Evolutionary conservation across 176 grass and related monocot species (phyloP).

Genomic region (Carex cristatella): DNA sequence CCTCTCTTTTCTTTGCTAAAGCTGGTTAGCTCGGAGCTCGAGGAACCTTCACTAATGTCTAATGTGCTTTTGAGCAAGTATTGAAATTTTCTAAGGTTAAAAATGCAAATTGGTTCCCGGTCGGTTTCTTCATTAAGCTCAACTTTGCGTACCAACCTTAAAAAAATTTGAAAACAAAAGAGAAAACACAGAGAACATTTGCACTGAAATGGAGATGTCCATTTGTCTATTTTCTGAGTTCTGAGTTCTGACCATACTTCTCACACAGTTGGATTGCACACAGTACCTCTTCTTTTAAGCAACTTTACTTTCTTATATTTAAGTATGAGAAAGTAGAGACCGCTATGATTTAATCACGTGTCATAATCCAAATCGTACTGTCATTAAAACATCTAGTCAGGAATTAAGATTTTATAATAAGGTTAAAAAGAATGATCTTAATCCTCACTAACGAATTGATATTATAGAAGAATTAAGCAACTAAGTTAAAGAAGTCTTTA

Average conservation of each 20-base stretch:
- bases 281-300: not conserved
- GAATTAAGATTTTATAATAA: too few species aligned
- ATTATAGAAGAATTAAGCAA: too few species aligned
- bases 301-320: not conserved
- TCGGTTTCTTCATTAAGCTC: not conserved
- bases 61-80: not conserved
- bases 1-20: conserved; percentile 34
- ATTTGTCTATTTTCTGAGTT: not conserved
- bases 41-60: conserved; percentile 21
- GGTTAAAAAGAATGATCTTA: too few species aligned
- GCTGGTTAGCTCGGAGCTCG: conserved; percentile 48
- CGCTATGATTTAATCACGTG: not conserved
- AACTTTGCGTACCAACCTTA: not conserved
- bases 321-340: not conserved
- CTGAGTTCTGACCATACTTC: not conserved
- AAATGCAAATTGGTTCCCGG: not conserved
- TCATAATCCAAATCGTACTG: not conserved
- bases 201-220: not conserved
- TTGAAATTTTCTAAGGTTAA: conserved; percentile 1
- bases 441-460: too few species aligned
- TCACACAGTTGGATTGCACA: not conserved
- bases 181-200: not conserved
- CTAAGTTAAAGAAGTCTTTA: too few species aligned
- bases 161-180: not conserved
- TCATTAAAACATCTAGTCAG: too few species aligned